Evolutionary conservation across 2,329 filamentous ascomycete genomes (phyloP).

Genomic region (Aspergillus sp.): DNA sequence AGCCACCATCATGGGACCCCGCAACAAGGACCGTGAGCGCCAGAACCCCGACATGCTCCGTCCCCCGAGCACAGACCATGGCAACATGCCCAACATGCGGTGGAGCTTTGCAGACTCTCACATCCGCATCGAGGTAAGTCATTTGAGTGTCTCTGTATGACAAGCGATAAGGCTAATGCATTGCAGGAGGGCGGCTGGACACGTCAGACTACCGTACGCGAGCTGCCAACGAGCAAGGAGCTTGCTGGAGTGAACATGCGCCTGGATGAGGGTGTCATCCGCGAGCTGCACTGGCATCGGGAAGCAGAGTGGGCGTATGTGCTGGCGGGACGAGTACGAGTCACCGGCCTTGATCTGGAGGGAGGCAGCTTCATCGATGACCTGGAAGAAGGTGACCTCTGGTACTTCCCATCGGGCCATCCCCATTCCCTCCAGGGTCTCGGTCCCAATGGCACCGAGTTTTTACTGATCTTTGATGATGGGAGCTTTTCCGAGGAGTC

Average conservation of each 20-base stretch:
- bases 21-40: constrained; percentile 13
- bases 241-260: constrained; percentile 11
- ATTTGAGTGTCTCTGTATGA: neutral
- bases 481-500: constrained; percentile 8
- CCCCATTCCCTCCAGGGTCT: constrained; percentile 10
- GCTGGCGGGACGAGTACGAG: constrained; percentile 2
- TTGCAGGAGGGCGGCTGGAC: constrained; percentile 9
- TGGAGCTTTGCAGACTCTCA: constrained; percentile 11
- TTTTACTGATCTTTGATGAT: constrained; percentile 10
- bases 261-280: constrained; percentile 1
- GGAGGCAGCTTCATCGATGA: constrained; percentile 10
- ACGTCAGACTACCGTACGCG: constrained; percentile 9
- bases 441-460: constrained; percentile 8
- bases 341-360: constrained; percentile 6
- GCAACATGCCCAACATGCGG: constrained; percentile 10
- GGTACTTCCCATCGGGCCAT: constrained; percentile 11
- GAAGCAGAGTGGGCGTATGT: constrained; percentile 13
- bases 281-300: constrained; percentile 8
- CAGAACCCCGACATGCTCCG: constrained; percentile 11
- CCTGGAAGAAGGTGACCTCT: constrained; percentile 8
- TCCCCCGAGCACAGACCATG: constrained; percentile 11
- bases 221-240: constrained; percentile 9
- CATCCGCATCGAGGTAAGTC: constrained; percentile 6
- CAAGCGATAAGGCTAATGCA: neutral
- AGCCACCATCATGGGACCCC: constrained; percentile 7